Base-by-base conservation (phyloP, 441 rosid genomes). In the Pelargonium cotyledonis region DNA sequence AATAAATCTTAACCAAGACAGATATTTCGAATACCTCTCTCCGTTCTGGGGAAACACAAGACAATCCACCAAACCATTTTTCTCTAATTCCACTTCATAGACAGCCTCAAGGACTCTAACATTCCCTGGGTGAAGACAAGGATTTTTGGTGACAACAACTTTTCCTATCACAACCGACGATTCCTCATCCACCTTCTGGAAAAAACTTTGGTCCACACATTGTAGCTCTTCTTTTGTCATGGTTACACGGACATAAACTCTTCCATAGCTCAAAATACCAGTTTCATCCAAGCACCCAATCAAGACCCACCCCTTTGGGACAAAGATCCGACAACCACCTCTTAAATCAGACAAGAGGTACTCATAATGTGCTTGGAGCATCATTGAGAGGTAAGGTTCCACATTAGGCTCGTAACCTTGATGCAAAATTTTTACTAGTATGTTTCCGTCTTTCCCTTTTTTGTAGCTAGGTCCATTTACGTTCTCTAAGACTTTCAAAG, bases 71-170 rank as follows among this genome's bases (percentile, higher is more conserved):
- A 78, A 75, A 67, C 85, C 91, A 70, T 80, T 86, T 78, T 84
- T 83, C 82, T 87, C 89, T 14, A 94, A 77, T 68, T 73, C 86
- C 71, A 76, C 74, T 4, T 81, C 76, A 79, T 81, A 89, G 18
- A 94, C 86, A 63, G 97, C 97, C 0, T 88, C 82, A 58, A 94
- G 94, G 78, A 89, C 92, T 87, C 97, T 83, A 53, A 94, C 47
- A 73, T 94, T 97, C 71, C 99, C 96, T 0, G 97, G 99, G 73
- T 94, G 96, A 78, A 94, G 96, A 72, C 97, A 94, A 31, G 99
- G 99, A 75, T 89, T 94, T 76, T 87, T 94, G 14, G 99, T 94
- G 75, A 94, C 96, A 12, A 88, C 83, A 62, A 91, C 90, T 80
- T 86, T 87, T 41, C 97, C 96, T 38, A 83, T 66, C 6, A 94